Percentiles rank a stretch among this genome's conserved stretches.
Conservation (phyloP, 2,329 filamentous ascomycete species). For the Chaetomiaceae sp. region DNA sequence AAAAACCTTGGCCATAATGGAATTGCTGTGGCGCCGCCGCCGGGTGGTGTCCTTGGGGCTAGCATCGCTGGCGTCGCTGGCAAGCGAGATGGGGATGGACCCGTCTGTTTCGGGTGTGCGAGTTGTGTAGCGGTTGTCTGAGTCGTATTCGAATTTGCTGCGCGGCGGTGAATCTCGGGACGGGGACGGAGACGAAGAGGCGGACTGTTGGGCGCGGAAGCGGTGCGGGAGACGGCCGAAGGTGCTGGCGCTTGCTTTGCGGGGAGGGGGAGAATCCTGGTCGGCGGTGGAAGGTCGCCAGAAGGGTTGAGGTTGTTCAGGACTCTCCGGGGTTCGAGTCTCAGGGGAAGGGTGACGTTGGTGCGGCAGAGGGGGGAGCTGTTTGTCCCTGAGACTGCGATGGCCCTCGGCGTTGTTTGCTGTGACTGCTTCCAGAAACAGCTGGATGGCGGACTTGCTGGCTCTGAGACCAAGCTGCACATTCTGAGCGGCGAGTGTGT, state of each 20-base stretch:
- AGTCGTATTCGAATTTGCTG: conserved; percentile 2
- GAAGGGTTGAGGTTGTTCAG: neutral
- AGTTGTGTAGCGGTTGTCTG: neutral
- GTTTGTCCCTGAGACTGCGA: neutral
- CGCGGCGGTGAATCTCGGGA: neutral
- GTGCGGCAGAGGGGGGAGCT: neutral
- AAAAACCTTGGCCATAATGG: conserved; percentile 16
- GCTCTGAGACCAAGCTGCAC: neutral
- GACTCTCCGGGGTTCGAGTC: neutral
- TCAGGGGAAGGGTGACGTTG: neutral
- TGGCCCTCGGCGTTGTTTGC: neutral
- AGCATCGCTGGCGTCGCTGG: neutral
- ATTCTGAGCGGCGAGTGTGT: neutral
- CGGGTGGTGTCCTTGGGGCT: neutral
- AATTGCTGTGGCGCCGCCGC: neutral
- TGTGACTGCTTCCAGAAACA: neutral
- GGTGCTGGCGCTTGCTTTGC: neutral
- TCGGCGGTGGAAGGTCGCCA: neutral
- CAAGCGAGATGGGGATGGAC: conserved; percentile 6
- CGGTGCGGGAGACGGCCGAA: neutral
- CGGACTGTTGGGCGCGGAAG: neutral
- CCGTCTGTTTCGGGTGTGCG: conserved; percentile 3
- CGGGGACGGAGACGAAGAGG: neutral
- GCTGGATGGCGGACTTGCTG: neutral
- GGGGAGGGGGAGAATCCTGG: neutral